phyloP scores from a whole-genome alignment of 306 rosid species.

The Castanopsis chinensis region DNA sequence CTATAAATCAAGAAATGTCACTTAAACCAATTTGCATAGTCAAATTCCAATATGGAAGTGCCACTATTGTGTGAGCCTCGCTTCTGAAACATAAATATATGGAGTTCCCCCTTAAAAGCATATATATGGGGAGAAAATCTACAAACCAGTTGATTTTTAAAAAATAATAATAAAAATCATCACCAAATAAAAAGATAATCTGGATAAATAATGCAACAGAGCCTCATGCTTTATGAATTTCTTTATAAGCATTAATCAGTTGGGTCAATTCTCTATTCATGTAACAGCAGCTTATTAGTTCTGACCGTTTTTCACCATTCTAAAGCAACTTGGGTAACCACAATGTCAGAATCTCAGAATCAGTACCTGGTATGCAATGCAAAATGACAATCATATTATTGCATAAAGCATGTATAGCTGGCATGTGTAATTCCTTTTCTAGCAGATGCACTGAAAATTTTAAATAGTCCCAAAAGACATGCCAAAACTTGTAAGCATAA shows the following conservation, averaged over 20 bases:
- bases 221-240: not conserved
- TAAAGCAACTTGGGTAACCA: not conserved
- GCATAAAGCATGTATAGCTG: not conserved
- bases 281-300: not conserved
- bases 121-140: not conserved
- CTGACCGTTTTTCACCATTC: not conserved
- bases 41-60: not conserved
- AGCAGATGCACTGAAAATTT: not conserved
- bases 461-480: not conserved
- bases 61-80: not conserved
- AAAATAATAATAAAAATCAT: constrained; percentile 3
- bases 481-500: not conserved
- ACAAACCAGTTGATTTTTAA: constrained; percentile 9
- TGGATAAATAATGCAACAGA: not conserved
- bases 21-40: too few relatives aligned
- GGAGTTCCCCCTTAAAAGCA: constrained; percentile 6
- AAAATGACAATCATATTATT: not conserved
- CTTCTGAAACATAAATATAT: not conserved
- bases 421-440: not conserved
- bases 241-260: not conserved
- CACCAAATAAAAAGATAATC: not conserved
- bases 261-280: not conserved
- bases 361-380: not conserved
- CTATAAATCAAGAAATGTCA: too few relatives aligned
- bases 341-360: not conserved